Evolutionary conservation across 768 basidiomycete genomes (phyloP).

Genomic region (Lentinula aciculospora): DNA sequence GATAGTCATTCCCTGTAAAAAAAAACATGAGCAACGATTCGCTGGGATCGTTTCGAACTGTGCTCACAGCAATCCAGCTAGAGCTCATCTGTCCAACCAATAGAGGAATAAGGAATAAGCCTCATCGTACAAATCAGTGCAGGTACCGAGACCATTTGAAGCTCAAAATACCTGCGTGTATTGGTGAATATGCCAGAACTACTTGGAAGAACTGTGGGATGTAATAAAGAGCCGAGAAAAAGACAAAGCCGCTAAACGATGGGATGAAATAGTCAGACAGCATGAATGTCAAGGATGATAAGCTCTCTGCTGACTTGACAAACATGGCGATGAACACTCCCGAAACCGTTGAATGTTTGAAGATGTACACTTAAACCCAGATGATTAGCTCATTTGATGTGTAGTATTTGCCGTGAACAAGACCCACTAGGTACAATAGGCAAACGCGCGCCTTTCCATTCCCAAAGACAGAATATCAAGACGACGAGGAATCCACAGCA

Average conservation of each 20-base stretch:
- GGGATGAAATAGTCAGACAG: constrained; percentile 1
- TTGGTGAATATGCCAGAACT: constrained; percentile 59
- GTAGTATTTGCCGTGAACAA: neutral
- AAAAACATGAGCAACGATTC: neutral
- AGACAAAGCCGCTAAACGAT: constrained; percentile 52
- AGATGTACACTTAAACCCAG: constrained; percentile 56
- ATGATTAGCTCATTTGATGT: neutral
- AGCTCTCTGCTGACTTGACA: constrained; percentile 39
- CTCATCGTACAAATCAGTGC: constrained; percentile 21
- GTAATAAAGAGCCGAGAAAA: constrained; percentile 63
- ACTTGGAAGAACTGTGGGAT: constrained; percentile 76
- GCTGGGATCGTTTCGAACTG: neutral
- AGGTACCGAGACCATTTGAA: neutral
- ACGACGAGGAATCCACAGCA: constrained; percentile 49
- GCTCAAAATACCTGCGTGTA: constrained; percentile 30
- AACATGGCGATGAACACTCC: constrained; percentile 70
- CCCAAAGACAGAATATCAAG: constrained; percentile 60
- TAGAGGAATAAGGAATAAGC: constrained; percentile 64
- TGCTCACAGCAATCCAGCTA: constrained; percentile 47
- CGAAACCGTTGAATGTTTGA: constrained; percentile 57
- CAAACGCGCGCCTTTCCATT: constrained; percentile 63
- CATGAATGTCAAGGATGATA: neutral
- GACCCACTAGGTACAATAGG: constrained; percentile 68
- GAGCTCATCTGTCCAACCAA: constrained; percentile 58
- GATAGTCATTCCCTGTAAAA: constrained; percentile 48